Conservation (phyloP, 2,329 filamentous ascomycete species). For the Didymellaceae sp. region DNA sequence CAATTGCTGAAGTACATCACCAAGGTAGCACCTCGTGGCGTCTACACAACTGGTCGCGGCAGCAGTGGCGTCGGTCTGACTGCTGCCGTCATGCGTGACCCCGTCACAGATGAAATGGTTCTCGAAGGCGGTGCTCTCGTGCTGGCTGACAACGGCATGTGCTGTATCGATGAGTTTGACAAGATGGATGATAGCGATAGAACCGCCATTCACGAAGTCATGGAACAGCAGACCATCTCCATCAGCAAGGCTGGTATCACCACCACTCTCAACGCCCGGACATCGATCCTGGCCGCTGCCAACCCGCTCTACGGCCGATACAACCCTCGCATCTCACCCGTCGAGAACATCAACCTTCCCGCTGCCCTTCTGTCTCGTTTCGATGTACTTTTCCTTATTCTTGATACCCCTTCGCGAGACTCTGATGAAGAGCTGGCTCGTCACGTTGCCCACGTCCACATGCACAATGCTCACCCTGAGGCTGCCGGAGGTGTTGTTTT, state of each 20-base stretch:
- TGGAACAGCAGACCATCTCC: slow-evolving; percentile 87
- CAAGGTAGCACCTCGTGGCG: slow-evolving; percentile 92
- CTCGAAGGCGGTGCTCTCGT: slow-evolving; percentile 81
- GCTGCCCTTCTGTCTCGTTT: slow-evolving; percentile 96
- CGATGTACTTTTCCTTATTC: slow-evolving; percentile 93
- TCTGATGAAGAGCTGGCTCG: slow-evolving; percentile 90
- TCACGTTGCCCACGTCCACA: slow-evolving; percentile 96
- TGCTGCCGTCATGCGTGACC: slow-evolving; percentile 82
- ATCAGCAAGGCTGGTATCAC: slow-evolving; percentile 94
- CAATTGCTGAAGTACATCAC: slow-evolving; percentile 98
- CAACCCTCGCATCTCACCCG: slow-evolving; percentile 94
- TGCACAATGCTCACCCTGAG: slow-evolving; percentile 93
- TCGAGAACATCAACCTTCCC: slow-evolving; percentile 99
- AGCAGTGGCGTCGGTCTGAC: slow-evolving; percentile 84
- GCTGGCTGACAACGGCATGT: slow-evolving; percentile 82
- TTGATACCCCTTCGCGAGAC: slow-evolving; percentile 91
- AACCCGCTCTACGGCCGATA: slow-evolving; percentile 98
- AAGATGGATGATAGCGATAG: slow-evolving; percentile 88
- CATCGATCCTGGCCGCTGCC: slow-evolving; percentile 92
- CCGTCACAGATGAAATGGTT: slow-evolving; percentile 84
- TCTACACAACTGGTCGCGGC: slow-evolving; percentile 82
- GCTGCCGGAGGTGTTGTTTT: slow-evolving; percentile 74
- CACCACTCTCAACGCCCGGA: slow-evolving; percentile 94
- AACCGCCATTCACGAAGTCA: slow-evolving; percentile 85
- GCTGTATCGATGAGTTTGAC: slow-evolving; percentile 87